phyloP scores from a whole-genome alignment of 306 rosid genomes.

The Glycyrrhiza uralensis region DNA sequence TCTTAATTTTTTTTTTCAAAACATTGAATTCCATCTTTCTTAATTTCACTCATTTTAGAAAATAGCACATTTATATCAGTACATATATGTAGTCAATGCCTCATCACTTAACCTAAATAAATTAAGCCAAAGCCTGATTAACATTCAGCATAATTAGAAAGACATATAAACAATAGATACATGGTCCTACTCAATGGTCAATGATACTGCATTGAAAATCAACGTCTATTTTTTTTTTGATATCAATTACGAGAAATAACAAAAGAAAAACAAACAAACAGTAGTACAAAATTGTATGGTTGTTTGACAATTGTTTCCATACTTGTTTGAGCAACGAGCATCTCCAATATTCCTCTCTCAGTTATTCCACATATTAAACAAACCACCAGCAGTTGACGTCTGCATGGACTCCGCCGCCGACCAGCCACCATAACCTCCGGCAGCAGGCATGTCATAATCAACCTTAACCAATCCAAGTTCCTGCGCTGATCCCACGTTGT shows the following conservation, averaged over 20 bases:
- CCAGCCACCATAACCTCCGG: constrained; percentile 69
- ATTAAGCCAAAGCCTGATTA: too few species aligned
- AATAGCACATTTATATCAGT: too few species aligned
- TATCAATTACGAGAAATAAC: background rate
- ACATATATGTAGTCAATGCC: too few species aligned
- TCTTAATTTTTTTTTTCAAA: too few species aligned
- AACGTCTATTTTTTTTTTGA: constrained; percentile 23
- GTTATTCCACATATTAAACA: constrained; percentile 85
- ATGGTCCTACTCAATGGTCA: background rate
- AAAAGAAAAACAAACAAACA: background rate
- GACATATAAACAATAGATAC: background rate
- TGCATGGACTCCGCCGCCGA: constrained; percentile 52
- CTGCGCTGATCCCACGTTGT: constrained; percentile 40
- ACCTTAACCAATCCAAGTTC: constrained; percentile 72
- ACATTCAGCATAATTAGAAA: too few species aligned
- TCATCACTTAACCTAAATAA: too few species aligned
- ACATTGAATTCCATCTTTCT: too few species aligned
- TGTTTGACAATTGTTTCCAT: too few species aligned
- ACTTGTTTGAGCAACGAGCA: too few species aligned
- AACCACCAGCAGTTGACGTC: constrained; percentile 46
- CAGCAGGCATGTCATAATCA: constrained; percentile 64
- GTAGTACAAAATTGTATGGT: constrained; percentile 27
- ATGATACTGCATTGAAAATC: constrained; percentile 21
- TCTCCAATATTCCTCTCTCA: too few species aligned
- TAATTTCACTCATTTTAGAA: too few species aligned